Conservation (phyloP, 1,284 basidiomycete species). For the Apiotrichum laibachii region DNA sequence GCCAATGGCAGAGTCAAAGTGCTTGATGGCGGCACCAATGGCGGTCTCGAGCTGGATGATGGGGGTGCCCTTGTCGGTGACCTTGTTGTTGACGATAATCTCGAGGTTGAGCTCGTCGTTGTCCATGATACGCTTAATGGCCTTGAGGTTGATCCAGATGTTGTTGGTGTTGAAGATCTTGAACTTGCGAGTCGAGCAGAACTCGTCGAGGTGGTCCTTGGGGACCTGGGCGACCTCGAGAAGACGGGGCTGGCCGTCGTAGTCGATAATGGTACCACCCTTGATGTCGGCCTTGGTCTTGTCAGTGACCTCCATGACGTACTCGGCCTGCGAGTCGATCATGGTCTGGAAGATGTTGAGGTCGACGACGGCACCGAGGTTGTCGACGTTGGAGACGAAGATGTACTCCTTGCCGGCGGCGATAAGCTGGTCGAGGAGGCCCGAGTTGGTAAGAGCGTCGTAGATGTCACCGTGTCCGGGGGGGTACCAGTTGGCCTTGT, state of each 20-base stretch:
- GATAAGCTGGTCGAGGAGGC: slow-evolving; percentile 91
- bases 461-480: slow-evolving; percentile 91
- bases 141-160: slow-evolving; percentile 78
- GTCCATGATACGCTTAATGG: slow-evolving; percentile 93
- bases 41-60: slow-evolving; percentile 91
- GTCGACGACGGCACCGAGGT: slow-evolving; percentile 92
- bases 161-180: slow-evolving; percentile 81
- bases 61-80: slow-evolving; percentile 78
- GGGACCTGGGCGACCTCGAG: slow-evolving; percentile 99
- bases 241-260: slow-evolving; percentile 88
- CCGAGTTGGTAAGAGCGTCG: slow-evolving; percentile 70
- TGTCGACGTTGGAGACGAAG: slow-evolving; percentile 99
- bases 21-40: slow-evolving; percentile 89
- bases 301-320: slow-evolving; percentile 99
- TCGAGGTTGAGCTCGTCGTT: slow-evolving; percentile 80
- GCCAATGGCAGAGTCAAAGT: slow-evolving; percentile 70
- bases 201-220: slow-evolving; percentile 95
- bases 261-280: slow-evolving; percentile 98
- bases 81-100: slow-evolving; percentile 85
- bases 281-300: slow-evolving; percentile 99
- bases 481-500: slow-evolving; percentile 98
- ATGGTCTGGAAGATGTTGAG: slow-evolving; percentile 68
- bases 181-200: slow-evolving; percentile 83
- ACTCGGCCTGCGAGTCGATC: slow-evolving; percentile 82
- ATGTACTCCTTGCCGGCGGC: slow-evolving; percentile 97